Percentiles rank a stretch among this genome's conserved stretches.
Evolutionary conservation across 208 protist genomes (phyloP).

Genomic region (Trypanosoma boissoni): DNA sequence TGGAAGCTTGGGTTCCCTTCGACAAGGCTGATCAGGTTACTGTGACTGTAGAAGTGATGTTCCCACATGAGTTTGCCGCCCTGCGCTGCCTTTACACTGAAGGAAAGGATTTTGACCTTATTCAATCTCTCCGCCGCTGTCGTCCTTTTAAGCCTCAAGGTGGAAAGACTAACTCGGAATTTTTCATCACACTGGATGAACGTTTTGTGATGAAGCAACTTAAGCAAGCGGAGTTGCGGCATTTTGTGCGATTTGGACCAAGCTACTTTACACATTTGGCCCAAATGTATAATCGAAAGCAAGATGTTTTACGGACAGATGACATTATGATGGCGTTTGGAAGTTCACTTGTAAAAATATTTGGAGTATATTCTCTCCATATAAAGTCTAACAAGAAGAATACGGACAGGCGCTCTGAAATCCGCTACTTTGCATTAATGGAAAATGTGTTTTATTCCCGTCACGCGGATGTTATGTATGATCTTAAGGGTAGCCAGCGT

Average conservation of each 20-base stretch:
- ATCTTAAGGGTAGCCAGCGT: constrained; percentile 84
- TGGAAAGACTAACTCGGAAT: constrained; percentile 67
- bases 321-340: background rate
- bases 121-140: constrained; percentile 52
- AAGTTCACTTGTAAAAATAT: constrained; percentile 27
- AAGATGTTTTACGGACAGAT: constrained; percentile 5
- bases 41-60: constrained; percentile 64
- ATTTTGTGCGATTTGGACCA: constrained; percentile 50
- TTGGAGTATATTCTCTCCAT: constrained; percentile 34
- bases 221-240: constrained; percentile 62
- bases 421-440: constrained; percentile 61
- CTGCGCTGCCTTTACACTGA: constrained; percentile 53
- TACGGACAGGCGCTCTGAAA: constrained; percentile 24
- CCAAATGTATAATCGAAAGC: constrained; percentile 9
- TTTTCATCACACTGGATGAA: constrained; percentile 64
- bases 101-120: constrained; percentile 31
- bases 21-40: constrained; percentile 12
- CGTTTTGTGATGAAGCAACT: constrained; percentile 73
- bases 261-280: constrained; percentile 65
- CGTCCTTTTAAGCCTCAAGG: constrained; percentile 45
- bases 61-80: constrained; percentile 47
- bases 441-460: constrained; percentile 49
- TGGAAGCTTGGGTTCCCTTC: constrained; percentile 11
- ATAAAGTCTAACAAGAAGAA: constrained; percentile 15
- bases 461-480: constrained; percentile 34